Conservation (phyloP, 148 eudicot species). For the Drosera capensis region DNA sequence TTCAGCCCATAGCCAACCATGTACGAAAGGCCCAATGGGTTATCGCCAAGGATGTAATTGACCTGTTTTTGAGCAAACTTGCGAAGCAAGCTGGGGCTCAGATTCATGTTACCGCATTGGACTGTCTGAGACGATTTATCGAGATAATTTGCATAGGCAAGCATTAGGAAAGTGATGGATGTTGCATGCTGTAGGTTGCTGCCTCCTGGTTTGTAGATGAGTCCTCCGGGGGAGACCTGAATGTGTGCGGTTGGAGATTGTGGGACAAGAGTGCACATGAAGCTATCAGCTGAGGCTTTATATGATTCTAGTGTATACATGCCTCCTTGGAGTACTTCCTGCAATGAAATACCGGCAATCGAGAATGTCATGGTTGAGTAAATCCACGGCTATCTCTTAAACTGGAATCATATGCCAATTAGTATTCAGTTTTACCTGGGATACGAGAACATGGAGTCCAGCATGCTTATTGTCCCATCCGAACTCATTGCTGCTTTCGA, state of each 20-base stretch:
- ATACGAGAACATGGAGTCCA: slow-evolving; percentile 79
- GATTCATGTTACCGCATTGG: slow-evolving; percentile 33
- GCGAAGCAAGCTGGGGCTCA: slow-evolving; percentile 34
- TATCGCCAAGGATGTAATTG: slow-evolving; percentile 78
- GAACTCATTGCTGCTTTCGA: slow-evolving; percentile 71
- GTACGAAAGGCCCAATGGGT: slow-evolving; percentile 76
- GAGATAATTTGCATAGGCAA: slow-evolving; percentile 62
- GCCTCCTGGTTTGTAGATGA: slow-evolving; percentile 72
- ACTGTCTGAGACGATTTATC: slow-evolving; percentile 27
- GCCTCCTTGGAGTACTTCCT: slow-evolving; percentile 71
- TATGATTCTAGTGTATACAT: slow-evolving; percentile 49
- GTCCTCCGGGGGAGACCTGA: slow-evolving; percentile 68
- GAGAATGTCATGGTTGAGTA: neutral
- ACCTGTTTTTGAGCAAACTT: slow-evolving; percentile 69
- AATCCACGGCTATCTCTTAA: neutral
- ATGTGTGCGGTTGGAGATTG: slow-evolving; percentile 60
- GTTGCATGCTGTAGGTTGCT: slow-evolving; percentile 86
- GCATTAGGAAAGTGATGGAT: slow-evolving; percentile 55
- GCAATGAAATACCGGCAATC: slow-evolving; percentile 2
- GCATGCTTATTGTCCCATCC: slow-evolving; percentile 99
- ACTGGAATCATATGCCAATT: neutral
- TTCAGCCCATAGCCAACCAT: slow-evolving; percentile 70
- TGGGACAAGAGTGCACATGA: slow-evolving; percentile 80
- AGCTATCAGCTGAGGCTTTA: slow-evolving; percentile 77
- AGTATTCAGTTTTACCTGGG: neutral